phyloP scores from a whole-genome alignment of 2,329 filamentous ascomycete genomes.

The Phaeophleospora eucalypticola region DNA sequence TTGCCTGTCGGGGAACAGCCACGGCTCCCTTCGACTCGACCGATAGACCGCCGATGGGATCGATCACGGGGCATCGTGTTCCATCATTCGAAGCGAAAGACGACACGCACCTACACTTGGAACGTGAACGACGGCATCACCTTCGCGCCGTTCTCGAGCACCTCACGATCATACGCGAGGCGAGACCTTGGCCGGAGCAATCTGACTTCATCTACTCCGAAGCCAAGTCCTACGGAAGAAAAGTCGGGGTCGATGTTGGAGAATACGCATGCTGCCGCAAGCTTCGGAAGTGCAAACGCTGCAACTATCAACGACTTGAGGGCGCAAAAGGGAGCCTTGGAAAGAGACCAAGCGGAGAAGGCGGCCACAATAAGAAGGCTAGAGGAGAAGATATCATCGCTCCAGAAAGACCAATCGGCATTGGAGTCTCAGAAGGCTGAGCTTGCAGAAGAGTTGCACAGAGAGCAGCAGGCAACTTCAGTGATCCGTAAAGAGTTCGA shows the following conservation, averaged over 20 bases:
- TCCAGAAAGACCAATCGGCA: neutral
- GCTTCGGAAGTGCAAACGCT: neutral
- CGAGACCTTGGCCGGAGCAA: neutral
- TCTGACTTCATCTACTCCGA: too few species aligned
- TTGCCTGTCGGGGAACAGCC: neutral
- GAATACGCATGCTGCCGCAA: neutral
- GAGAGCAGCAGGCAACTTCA: neutral
- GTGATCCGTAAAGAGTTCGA: too few species aligned
- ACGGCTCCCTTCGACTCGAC: constrained; percentile 24
- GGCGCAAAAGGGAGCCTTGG: too few species aligned
- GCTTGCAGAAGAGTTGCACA: neutral
- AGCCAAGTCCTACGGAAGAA: too few species aligned
- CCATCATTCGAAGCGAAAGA: constrained; percentile 9
- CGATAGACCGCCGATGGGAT: constrained; percentile 28
- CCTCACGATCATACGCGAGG: neutral
- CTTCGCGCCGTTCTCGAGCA: neutral
- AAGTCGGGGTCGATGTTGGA: too few species aligned
- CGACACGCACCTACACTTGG: constrained; percentile 3
- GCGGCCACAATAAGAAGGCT: too few species aligned
- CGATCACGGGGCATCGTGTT: constrained; percentile 27
- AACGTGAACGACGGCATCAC: constrained; percentile 1
- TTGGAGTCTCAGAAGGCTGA: neutral
- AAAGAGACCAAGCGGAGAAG: too few species aligned
- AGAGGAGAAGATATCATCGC: too few species aligned
- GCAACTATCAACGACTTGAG: too few species aligned